These are phyloP conservation scores for Spiraea crenata DNA, from an alignment of 331 rosid genomes.

Conservation along the genomic window DNA sequence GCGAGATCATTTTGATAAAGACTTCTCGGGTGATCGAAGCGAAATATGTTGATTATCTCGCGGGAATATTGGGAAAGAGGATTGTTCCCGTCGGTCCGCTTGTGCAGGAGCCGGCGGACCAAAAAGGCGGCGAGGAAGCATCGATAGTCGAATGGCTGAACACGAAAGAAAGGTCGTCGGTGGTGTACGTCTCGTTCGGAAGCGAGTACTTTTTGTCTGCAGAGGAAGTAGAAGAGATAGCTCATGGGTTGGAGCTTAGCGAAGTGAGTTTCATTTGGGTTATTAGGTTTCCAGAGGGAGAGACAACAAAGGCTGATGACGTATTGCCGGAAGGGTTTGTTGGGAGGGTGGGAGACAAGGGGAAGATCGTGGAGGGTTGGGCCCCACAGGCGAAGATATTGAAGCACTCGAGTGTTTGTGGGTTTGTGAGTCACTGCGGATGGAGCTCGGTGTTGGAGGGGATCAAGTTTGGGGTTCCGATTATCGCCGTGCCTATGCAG, in stretches of 20 bases:
- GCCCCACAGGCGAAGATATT: conserved; percentile 31
- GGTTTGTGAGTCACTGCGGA: conserved; percentile 20
- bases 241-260: conserved; percentile 23
- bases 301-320: neutral
- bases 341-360: conserved; percentile 15
- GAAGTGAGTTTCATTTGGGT: conserved; percentile 29
- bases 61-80: conserved; percentile 15
- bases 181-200: conserved; percentile 29
- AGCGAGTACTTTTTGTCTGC: conserved; percentile 24
- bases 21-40: conserved; percentile 21
- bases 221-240: conserved; percentile 26
- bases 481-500: conserved; percentile 30
- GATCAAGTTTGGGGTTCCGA: conserved; percentile 29
- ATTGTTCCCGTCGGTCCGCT: conserved; percentile 26
- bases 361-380: conserved; percentile 20
- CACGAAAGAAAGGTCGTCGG: conserved; percentile 10
- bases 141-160: conserved; percentile 21
- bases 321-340: conserved; percentile 26
- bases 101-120: neutral
- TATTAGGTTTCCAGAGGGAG: conserved; percentile 15
- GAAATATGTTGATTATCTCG: conserved; percentile 22
- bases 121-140: neutral
- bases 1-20: conserved; percentile 5
- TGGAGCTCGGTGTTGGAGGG: conserved; percentile 43
- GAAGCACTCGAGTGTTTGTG: conserved; percentile 20